phyloP scores from a whole-genome alignment of 495 filamentous ascomycete species.

The Sabuloglossum arenarium region DNA sequence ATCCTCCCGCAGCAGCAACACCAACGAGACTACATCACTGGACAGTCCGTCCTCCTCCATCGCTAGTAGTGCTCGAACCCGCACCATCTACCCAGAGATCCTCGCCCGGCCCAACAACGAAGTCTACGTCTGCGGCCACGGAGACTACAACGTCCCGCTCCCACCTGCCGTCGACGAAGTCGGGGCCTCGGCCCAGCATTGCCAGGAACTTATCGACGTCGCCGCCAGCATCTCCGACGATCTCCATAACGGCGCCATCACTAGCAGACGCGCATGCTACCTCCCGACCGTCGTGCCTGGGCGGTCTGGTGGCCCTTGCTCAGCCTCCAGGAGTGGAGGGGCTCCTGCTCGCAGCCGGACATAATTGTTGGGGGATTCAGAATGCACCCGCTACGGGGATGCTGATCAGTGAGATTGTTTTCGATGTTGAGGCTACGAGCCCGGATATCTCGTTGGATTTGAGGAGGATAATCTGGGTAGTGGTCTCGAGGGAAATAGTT shows the following conservation, averaged over 20 bases:
- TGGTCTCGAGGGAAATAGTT: too few relatives aligned
- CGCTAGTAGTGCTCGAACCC: neutral
- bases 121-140: too few relatives aligned
- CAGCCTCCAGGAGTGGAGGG: conserved; percentile 56
- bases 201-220: conserved; percentile 76
- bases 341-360: conserved; percentile 66
- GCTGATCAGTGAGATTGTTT: conserved; percentile 67
- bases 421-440: conserved; percentile 58
- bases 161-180: conserved; percentile 62
- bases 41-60: conserved; percentile 9
- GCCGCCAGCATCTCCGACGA: conserved; percentile 46
- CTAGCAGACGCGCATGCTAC: too few relatives aligned
- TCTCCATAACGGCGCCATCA: too few relatives aligned
- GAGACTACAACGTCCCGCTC: too few relatives aligned
- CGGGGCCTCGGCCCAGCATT: conserved; percentile 49
- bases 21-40: conserved; percentile 7
- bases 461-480: too few relatives aligned
- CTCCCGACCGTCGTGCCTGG: conserved; percentile 17
- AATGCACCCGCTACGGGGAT: conserved; percentile 85
- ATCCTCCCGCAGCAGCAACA: conserved; percentile 34
- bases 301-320: conserved; percentile 42
- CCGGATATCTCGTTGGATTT: conserved; percentile 31
- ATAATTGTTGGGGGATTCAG: conserved; percentile 97
- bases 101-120: too few relatives aligned
- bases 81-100: conserved; percentile 36